A percentile compares a stretch with the other conserved stretches of the same genome.
Conservation (phyloP, 345 rosid genomes). For the Syzygium aqueum region DNA sequence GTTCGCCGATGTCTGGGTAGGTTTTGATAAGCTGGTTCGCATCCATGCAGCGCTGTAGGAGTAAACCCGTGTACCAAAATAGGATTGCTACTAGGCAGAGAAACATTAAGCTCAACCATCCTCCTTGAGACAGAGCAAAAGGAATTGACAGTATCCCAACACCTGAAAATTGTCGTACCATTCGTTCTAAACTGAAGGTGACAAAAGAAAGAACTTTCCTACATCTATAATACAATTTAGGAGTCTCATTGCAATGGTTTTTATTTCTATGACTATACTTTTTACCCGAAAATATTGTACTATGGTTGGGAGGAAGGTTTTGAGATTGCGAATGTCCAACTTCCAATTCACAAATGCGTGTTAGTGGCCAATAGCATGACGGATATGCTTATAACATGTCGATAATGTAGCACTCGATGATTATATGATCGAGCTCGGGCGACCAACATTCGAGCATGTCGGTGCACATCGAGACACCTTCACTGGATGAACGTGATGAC, state of each 20-base stretch:
- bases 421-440: too few relatives aligned
- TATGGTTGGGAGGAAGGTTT: neutral
- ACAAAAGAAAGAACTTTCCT: neutral
- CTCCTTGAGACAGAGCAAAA: conserved; percentile 57
- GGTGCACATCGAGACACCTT: too few relatives aligned
- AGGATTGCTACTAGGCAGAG: conserved; percentile 40
- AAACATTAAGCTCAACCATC: conserved; percentile 45
- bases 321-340: neutral
- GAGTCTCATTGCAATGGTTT: neutral
- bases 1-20: conserved; percentile 53
- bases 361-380: neutral
- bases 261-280: neutral
- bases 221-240: neutral
- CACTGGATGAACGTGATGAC: too few relatives aligned
- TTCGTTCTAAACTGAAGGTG: neutral
- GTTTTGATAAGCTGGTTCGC: conserved; percentile 22
- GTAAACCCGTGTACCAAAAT: conserved; percentile 58
- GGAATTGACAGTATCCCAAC: conserved; percentile 61
- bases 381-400: neutral
- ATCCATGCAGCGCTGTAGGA: conserved; percentile 50
- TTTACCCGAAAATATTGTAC: neutral
- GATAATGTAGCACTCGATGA: too few relatives aligned
- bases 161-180: conserved; percentile 14
- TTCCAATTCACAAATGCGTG: neutral
- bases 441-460: too few relatives aligned